Conservation (phyloP, 805 yeast genomes). For the Grigorovia yakushimaensis region DNA sequence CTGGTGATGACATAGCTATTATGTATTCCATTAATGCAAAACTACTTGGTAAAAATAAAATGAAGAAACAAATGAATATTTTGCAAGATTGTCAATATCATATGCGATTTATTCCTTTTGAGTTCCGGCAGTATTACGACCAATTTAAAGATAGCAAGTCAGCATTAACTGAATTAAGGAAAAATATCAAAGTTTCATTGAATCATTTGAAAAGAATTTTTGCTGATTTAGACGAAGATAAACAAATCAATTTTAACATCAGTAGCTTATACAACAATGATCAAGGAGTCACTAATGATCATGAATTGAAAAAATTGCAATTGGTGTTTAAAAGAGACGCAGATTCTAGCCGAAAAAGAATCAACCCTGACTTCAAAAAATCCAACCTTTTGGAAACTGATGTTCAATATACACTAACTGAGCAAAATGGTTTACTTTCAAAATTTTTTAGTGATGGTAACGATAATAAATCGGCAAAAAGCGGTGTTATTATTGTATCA, state of each 20-base stretch:
- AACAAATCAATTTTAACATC: slow-evolving; percentile 9
- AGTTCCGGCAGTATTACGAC: slow-evolving; percentile 9
- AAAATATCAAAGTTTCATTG: slow-evolving; percentile 9
- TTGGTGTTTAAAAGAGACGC: too few species aligned
- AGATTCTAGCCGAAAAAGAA: background rate
- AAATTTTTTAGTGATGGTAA: background rate
- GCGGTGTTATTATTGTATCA: slow-evolving; percentile 23
- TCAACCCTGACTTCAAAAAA: slow-evolving; percentile 1
- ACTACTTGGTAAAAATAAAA: slow-evolving; percentile 37
- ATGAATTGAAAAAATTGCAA: too few species aligned
- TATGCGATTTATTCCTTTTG: slow-evolving; percentile 25
- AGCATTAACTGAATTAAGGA: slow-evolving; percentile 8
- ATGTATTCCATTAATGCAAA: slow-evolving; percentile 46
- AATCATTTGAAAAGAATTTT: slow-evolving; percentile 8
- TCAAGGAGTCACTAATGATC: too few species aligned
- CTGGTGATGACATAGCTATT: slow-evolving; percentile 30
- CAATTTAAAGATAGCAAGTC: slow-evolving; percentile 6
- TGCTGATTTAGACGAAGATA: slow-evolving; percentile 7
- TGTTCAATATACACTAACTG: slow-evolving; percentile 7
- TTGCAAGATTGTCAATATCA: slow-evolving; percentile 14
- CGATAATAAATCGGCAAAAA: slow-evolving; percentile 6
- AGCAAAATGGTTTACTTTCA: background rate
- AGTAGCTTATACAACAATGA: too few species aligned
- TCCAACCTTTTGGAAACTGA: slow-evolving; percentile 9
- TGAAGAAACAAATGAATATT: slow-evolving; percentile 11